A percentile compares a stretch with the other conserved stretches of the same genome.
These are phyloP conservation scores for Lasiodiplodia hormozganensis DNA, from an alignment of 2,329 filamentous ascomycete genomes.

Conservation along the genomic window DNA sequence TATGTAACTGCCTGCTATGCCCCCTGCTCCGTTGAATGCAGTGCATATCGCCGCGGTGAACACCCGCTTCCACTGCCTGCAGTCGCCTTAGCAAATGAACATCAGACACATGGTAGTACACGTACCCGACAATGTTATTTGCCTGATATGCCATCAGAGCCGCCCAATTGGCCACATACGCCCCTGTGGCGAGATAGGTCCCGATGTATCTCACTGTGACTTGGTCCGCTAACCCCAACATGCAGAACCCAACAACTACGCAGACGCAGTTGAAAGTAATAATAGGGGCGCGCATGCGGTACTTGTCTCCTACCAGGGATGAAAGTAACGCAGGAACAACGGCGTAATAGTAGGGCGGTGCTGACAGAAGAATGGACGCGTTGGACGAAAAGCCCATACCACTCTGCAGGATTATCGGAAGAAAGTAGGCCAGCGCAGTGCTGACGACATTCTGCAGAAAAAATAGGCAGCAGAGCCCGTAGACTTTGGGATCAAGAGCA, in stretches of 20 bases:
- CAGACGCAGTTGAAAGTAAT: slow-evolving; percentile 70
- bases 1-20: slow-evolving; percentile 71
- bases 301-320: slow-evolving; percentile 67
- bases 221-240: slow-evolving; percentile 68
- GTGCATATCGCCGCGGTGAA: slow-evolving; percentile 67
- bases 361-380: slow-evolving; percentile 65
- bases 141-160: slow-evolving; percentile 67
- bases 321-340: slow-evolving; percentile 69
- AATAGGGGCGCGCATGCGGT: slow-evolving; percentile 65
- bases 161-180: slow-evolving; percentile 74
- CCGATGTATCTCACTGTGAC: slow-evolving; percentile 69
- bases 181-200: slow-evolving; percentile 70
- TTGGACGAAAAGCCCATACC: slow-evolving; percentile 55
- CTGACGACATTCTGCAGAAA: slow-evolving; percentile 73
- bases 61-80: slow-evolving; percentile 68
- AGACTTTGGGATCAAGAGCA: slow-evolving; percentile 67
- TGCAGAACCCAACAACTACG: slow-evolving; percentile 68
- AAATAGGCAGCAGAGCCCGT: slow-evolving; percentile 69
- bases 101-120: neutral
- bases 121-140: slow-evolving; percentile 63
- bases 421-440: slow-evolving; percentile 69
- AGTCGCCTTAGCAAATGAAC: slow-evolving; percentile 35
- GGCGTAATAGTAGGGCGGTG: slow-evolving; percentile 73
- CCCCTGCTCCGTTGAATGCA: slow-evolving; percentile 68
- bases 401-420: slow-evolving; percentile 64